Evolutionary conservation across 371 early-diverging fungal genomes (phyloP).

Genomic region (Modicella reniformis): DNA sequence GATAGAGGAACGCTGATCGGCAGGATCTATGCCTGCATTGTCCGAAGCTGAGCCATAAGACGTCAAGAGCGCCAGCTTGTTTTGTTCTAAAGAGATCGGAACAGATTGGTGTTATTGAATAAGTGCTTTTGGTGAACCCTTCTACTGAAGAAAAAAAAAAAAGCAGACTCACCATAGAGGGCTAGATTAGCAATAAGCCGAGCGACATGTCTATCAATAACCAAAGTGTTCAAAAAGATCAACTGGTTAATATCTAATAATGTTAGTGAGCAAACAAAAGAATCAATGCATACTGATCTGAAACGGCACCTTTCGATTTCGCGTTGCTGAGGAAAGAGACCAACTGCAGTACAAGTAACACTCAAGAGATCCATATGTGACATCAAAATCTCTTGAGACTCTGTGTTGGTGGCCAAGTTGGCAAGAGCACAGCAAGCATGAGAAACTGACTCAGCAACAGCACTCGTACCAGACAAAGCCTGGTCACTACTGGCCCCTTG

Average conservation of each 20-base stretch:
- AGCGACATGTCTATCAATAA: conserved; percentile 61
- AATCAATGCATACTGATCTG: neutral
- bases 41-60: conserved; percentile 22
- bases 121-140: neutral
- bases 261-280: neutral
- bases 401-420: conserved; percentile 71
- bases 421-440: conserved; percentile 72
- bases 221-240: conserved; percentile 1
- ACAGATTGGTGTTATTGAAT: neutral
- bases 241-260: neutral
- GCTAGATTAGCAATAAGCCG: conserved; percentile 68
- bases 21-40: conserved; percentile 1
- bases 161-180: conserved; percentile 57
- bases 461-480: neutral
- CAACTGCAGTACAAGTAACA: conserved; percentile 57
- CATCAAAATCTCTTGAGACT: conserved; percentile 66
- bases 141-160: neutral
- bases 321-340: conserved; percentile 45
- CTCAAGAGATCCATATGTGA: conserved; percentile 59
- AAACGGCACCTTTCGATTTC: conserved; percentile 46
- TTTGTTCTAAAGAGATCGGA: conserved; percentile 23
- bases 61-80: conserved; percentile 43
- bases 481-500: conserved; percentile 18
- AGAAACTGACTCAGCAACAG: conserved; percentile 58
- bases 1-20: conserved; percentile 45